These are phyloP conservation scores for Aspergillus bombycis DNA, from an alignment of 2,329 filamentous ascomycete species.

Conservation along the genomic window DNA sequence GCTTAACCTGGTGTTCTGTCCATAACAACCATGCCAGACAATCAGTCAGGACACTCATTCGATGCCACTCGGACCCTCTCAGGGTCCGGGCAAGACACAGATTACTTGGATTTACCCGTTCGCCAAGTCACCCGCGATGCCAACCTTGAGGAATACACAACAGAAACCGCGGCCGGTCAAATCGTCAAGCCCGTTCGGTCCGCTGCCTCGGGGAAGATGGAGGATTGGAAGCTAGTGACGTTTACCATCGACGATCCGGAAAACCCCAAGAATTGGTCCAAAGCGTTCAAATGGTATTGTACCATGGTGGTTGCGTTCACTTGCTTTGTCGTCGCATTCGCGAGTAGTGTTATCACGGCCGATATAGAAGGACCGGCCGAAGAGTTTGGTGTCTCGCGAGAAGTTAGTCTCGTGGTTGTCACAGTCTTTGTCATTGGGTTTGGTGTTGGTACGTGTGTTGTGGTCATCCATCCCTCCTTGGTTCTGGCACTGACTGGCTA, in stretches of 20 bases:
- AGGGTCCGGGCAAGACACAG: conserved; percentile 28
- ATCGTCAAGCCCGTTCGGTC: conserved; percentile 61
- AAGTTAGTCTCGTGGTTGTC: conserved; percentile 73
- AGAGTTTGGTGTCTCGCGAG: conserved; percentile 69
- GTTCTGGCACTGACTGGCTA: conserved; percentile 28
- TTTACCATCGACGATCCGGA: conserved; percentile 73
- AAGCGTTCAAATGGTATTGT: conserved; percentile 76
- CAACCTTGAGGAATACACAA: conserved; percentile 68
- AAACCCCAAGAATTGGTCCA: conserved; percentile 86
- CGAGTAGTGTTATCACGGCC: conserved; percentile 76
- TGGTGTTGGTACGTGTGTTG: conserved; percentile 62
- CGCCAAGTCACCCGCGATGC: conserved; percentile 64
- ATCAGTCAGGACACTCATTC: conserved; percentile 12
- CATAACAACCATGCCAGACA: conserved; percentile 19
- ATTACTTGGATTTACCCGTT: conserved; percentile 64
- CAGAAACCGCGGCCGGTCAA: conserved; percentile 63
- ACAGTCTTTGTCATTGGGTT: conserved; percentile 82
- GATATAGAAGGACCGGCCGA: conserved; percentile 67
- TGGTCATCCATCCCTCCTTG: neutral
- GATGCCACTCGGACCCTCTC: conserved; percentile 32
- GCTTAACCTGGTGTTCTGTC: neutral
- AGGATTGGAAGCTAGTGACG: conserved; percentile 66
- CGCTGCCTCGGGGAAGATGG: conserved; percentile 55
- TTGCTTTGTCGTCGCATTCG: conserved; percentile 74
- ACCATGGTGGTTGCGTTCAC: conserved; percentile 82